Evolutionary conservation across 768 basidiomycete genomes (phyloP).

Genomic region (Russula ochroleuca): DNA sequence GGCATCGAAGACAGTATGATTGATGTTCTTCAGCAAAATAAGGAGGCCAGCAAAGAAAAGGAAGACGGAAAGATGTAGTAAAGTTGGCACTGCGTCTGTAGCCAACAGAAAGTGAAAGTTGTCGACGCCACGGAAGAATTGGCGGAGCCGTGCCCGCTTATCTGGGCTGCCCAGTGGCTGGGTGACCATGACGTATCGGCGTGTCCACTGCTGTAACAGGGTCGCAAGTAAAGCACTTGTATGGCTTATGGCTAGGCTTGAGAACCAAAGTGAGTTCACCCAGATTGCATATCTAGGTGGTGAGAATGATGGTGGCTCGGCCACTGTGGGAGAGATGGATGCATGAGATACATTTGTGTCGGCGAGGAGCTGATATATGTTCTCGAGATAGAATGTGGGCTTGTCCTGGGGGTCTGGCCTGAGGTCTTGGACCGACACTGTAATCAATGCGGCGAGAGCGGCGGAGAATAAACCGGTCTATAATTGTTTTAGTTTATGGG

Average conservation of each 20-base stretch:
- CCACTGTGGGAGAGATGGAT: background rate
- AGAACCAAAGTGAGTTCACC: slow-evolving; percentile 8
- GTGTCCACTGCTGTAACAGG: background rate
- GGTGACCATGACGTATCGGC: background rate
- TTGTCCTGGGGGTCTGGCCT: background rate
- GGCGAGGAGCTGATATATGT: background rate
- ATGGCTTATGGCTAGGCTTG: background rate
- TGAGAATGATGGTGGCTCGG: background rate
- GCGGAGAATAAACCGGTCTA: background rate
- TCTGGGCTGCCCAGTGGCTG: background rate
- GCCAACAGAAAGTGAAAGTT: background rate
- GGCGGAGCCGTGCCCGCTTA: slow-evolving; percentile 8
- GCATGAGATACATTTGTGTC: background rate
- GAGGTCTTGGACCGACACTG: background rate
- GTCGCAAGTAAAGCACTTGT: slow-evolving; percentile 1
- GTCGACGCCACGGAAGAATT: background rate
- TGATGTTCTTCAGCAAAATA: background rate
- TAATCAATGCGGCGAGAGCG: background rate
- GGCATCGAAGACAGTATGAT: background rate
- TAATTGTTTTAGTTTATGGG: background rate
- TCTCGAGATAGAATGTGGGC: background rate
- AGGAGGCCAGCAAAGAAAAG: slow-evolving; percentile 3
- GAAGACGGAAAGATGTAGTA: slow-evolving; percentile 8
- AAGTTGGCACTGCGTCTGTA: slow-evolving; percentile 1
- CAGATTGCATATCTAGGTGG: background rate